These are phyloP conservation scores for Cubamyces lactineus DNA, from an alignment of 768 basidiomycete species.

Conservation along the genomic window DNA sequence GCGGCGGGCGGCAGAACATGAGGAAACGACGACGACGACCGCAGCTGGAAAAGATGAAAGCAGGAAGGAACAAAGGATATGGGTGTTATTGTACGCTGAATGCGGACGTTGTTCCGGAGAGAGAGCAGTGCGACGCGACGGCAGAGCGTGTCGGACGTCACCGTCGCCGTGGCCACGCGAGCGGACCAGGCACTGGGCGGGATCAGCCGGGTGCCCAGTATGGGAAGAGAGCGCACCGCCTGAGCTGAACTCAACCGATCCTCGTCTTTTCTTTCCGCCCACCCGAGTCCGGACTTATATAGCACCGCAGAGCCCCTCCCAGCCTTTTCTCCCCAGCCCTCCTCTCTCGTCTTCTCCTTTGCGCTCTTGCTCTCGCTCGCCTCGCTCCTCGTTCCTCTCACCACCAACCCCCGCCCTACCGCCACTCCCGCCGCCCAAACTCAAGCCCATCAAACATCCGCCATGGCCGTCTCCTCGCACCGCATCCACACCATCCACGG, in stretches of 20 bases:
- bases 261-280: conserved; percentile 2
- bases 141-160: conserved; percentile 1
- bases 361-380: not conserved
- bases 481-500: conserved; percentile 29
- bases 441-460: not conserved
- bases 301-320: not conserved
- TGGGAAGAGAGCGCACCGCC: conserved; percentile 6
- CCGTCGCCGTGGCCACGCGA: conserved; percentile 10
- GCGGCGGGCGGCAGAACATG: not conserved
- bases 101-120: conserved; percentile 13
- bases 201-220: conserved; percentile 6
- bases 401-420: not conserved
- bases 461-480: conserved; percentile 26
- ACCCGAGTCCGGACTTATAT: not conserved
- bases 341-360: not conserved
- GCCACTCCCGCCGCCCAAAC: not conserved
- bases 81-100: not conserved
- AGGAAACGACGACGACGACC: not conserved
- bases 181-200: not conserved
- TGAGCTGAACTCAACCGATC: not conserved
- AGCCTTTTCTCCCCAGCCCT: conserved; percentile 3
- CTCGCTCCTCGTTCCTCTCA: not conserved
- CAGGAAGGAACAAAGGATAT: not conserved
- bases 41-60: not conserved
- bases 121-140: not conserved